phyloP scores from a whole-genome alignment of 768 basidiomycete genomes.

The Rhodotorula diobovata region DNA sequence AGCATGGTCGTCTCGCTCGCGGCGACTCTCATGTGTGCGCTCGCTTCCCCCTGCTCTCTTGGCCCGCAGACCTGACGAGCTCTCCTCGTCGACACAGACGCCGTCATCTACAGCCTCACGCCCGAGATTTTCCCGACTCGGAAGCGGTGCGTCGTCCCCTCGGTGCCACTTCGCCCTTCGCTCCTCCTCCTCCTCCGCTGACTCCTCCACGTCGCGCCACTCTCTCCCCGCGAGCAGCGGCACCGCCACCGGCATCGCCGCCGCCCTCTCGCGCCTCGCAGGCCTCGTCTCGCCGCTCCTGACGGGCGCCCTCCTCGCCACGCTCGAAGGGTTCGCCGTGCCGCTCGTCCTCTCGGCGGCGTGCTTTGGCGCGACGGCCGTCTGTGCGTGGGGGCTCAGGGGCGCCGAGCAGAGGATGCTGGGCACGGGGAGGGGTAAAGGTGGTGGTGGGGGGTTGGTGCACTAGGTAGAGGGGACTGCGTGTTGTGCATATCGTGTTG shows the following conservation, averaged over 20 bases:
- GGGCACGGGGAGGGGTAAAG: neutral
- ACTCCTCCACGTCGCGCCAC: neutral
- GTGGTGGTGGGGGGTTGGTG: neutral
- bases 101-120: slow-evolving; percentile 58
- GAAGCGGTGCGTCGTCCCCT: slow-evolving; percentile 7
- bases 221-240: no score
- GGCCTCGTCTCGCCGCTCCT: slow-evolving; percentile 42
- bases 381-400: slow-evolving; percentile 22
- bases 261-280: slow-evolving; percentile 72
- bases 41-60: neutral
- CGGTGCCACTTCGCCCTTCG: slow-evolving; percentile 38
- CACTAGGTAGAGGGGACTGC: no score
- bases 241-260: slow-evolving; percentile 81
- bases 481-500: no score
- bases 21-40: slow-evolving; percentile 58
- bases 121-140: slow-evolving; percentile 78
- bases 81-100: slow-evolving; percentile 4
- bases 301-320: slow-evolving; percentile 37
- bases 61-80: no score
- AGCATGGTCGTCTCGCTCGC: slow-evolving; percentile 70
- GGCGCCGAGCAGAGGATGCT: slow-evolving; percentile 1
- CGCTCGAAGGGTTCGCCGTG: slow-evolving; percentile 17
- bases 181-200: neutral
- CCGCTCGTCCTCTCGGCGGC: slow-evolving; percentile 35
- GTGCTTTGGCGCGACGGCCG: slow-evolving; percentile 38